Base-by-base conservation (phyloP, 2,329 filamentous ascomycete genomes). In the Colletotrichum sp. region DNA sequence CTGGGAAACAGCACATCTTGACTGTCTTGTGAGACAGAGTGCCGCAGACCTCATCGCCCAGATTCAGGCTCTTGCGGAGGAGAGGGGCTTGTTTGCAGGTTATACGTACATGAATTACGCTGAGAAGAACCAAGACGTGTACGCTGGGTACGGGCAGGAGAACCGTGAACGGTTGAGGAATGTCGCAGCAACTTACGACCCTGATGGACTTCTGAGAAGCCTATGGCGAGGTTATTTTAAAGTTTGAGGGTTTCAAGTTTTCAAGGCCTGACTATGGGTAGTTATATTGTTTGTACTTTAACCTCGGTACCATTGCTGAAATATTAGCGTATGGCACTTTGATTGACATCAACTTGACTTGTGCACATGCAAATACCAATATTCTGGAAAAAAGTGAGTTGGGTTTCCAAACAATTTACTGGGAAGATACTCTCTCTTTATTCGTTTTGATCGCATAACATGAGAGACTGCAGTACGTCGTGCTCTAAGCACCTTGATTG, bases 51-150 rank as follows among this genome's bases (percentile, higher is more conserved):
- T 83, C 28, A 76, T 83, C 10, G 71, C 62, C 1, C 72, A 83
- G 2, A 78, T 84, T 5, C 74, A 83, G 18, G 69, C 71, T 5
- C 78, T 81, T 6, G 82, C 84, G 1, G 78, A 78, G 39, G 79
- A 81, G 69, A 77, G 81, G 5, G 81, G 82, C 2, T 77, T 83
- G 8, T 77, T 80, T 34, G 78, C 83, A 39, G 82, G 81, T 15
- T 85, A 82, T 49, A 81, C 86, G 30, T 83, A 88, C 74, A 78
- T 81, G 74, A 81, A 80, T 59, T 81, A 88, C 72, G 86, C 85
- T 1, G 82, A 81, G 9, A 75, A 78, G 24, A 79, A 78, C 12
- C 86, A 88, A 78, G 79, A 85, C 57, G 83, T 86, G 1, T 81
- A 87, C n/a, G 60, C 71, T 8, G 79, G 84, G 5, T 88, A 88